Conservation (phyloP, 805 yeast species). For the Yamadazyma endophytica region DNA sequence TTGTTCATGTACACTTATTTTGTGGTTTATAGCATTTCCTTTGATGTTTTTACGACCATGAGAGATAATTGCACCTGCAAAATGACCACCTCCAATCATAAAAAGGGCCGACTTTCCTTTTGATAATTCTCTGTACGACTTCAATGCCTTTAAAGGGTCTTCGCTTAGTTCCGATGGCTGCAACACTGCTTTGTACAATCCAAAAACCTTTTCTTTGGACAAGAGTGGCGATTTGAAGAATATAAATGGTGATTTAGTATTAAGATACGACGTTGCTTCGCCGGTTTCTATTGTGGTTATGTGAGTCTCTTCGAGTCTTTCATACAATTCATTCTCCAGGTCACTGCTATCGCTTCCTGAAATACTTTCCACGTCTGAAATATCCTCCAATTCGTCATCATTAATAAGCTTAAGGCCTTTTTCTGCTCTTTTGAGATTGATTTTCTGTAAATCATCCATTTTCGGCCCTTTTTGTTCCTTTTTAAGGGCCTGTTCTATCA, state of each 20-base stretch:
- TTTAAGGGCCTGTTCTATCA: not conserved
- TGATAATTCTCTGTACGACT: constrained; percentile 17
- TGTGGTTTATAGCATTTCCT: constrained; percentile 47
- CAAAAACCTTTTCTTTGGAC: constrained; percentile 49
- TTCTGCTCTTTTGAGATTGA: constrained; percentile 53
- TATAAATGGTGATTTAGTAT: constrained; percentile 69
- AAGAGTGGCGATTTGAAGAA: constrained; percentile 49
- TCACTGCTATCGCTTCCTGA: constrained; percentile 42
- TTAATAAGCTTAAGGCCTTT: constrained; percentile 43
- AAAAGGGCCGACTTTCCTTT: constrained; percentile 64
- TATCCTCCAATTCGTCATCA: constrained; percentile 55
- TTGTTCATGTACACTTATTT: constrained; percentile 51
- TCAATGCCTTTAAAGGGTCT: constrained; percentile 50
- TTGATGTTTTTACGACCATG: constrained; percentile 57
- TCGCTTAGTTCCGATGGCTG: constrained; percentile 30
- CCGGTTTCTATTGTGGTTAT: constrained; percentile 2
- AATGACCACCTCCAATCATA: constrained; percentile 98
- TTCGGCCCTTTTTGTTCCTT: too few relatives aligned
- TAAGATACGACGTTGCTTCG: constrained; percentile 31
- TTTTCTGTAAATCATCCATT: constrained; percentile 51
- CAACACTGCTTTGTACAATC: constrained; percentile 64
- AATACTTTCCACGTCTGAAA: constrained; percentile 52
- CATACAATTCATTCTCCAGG: constrained; percentile 15
- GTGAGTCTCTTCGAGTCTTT: constrained; percentile 13
- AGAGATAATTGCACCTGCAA: constrained; percentile 89